Evolutionary conservation across 192 early-diverging fungal genomes (phyloP), one percentile per base, ranked within the genome.

Genomic region (Podila epigama): DNA sequence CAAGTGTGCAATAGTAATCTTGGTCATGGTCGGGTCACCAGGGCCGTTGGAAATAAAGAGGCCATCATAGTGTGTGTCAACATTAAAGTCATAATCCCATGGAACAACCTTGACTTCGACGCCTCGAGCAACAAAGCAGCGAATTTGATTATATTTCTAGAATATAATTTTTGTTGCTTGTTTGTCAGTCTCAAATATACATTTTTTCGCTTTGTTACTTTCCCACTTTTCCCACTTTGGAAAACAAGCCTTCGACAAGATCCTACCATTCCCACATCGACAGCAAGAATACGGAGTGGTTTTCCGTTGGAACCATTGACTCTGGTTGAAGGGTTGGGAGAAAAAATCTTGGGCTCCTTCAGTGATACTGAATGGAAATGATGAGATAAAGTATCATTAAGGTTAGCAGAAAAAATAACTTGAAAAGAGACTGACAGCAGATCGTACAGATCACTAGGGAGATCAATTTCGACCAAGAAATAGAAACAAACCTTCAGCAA

Each of bases 21-120:
- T 85, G 65, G 95, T 88, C 51, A 86, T 92, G 35, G 94, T 93
- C 18, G 97, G 97, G 73, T 99, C 97, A 75, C 97, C 97, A 18
- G 97, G 97, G 25, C 97, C 97, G 82, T 99, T 99, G 72, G 92
- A 94, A 66, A 94, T 75, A 81, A 94, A 94, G 40, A 99, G 84
- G 58, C 96, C 97, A 82, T 98, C 95, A 68, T 89, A 93, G 58
- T 91, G 86, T 4, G 81, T 70, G 32, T 94, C 93, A 7, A 77
- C 81, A 42, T 88, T 77, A 70, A 98, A 97, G 81, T 98, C 94
- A 70, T 97, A 93, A 81, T 99, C 87, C 95, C 96, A 99, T 16
- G 97, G 97, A 12, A 99, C 96, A 5, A 97, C 91, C 62, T 92
- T 89, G 60, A 98, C 71, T 70, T 97, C 93, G 11, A 99, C 94